Conservation (phyloP, 1,284 basidiomycete genomes). For the Abortiporus biennis region DNA sequence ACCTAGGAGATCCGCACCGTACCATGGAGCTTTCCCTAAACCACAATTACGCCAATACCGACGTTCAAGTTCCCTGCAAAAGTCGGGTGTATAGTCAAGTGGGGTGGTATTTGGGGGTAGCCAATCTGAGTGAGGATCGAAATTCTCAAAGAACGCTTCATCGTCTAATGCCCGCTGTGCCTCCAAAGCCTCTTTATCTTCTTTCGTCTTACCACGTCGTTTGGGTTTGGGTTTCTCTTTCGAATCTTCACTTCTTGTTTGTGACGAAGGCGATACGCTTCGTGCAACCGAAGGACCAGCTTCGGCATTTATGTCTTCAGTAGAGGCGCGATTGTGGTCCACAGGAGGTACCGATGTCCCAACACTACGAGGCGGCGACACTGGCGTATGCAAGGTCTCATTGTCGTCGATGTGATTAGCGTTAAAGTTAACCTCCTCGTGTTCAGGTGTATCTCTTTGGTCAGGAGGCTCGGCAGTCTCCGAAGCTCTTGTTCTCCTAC, state of each 20-base stretch:
- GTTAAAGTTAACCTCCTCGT: slow-evolving; percentile 20
- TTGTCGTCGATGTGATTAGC: slow-evolving; percentile 1
- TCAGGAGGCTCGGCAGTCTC: slow-evolving; percentile 30
- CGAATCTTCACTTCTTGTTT: slow-evolving; percentile 21
- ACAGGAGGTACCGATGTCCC: background rate
- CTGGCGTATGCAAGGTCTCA: background rate
- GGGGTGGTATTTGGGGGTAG: slow-evolving; percentile 65
- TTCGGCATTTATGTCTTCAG: background rate
- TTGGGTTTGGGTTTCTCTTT: slow-evolving; percentile 36
- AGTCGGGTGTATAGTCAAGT: slow-evolving; percentile 79
- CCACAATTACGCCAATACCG: slow-evolving; percentile 92
- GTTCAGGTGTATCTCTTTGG: slow-evolving; percentile 28
- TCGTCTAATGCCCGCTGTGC: slow-evolving; percentile 52
- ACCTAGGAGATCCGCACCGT: slow-evolving; percentile 94
- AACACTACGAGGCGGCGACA: background rate
- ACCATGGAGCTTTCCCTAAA: slow-evolving; percentile 87
- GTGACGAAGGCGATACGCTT: slow-evolving; percentile 1
- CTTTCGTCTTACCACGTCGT: slow-evolving; percentile 30
- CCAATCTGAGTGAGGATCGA: slow-evolving; percentile 72
- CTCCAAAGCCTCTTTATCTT: slow-evolving; percentile 45
- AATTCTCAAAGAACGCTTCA: slow-evolving; percentile 58
- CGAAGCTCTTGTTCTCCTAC: slow-evolving; percentile 23
- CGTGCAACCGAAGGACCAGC: background rate
- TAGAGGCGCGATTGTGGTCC: background rate
- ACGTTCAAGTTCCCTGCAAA: slow-evolving; percentile 84